A percentile compares a stretch with the other conserved stretches of the same genome.
phyloP scores from a whole-genome alignment of 208 protist species.

The Porcisia deanei region DNA sequence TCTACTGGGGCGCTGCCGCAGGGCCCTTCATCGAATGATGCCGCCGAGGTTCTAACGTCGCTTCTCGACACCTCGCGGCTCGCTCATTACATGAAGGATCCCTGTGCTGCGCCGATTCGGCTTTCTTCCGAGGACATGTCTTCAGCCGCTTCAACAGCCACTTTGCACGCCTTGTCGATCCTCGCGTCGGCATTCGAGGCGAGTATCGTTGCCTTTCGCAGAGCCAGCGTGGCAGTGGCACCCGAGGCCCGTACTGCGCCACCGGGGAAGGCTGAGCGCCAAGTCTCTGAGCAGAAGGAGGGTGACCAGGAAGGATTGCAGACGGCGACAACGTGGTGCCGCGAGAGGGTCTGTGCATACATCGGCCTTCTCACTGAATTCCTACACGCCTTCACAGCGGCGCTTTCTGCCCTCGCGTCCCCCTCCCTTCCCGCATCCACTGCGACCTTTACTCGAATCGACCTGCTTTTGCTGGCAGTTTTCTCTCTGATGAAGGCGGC shows the following conservation, averaged over 20 bases:
- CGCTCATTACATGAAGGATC: neutral
- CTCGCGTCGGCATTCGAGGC: slow-evolving; percentile 16
- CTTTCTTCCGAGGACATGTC: neutral
- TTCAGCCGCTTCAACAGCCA: neutral
- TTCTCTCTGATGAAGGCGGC: slow-evolving; percentile 12
- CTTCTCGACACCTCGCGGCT: neutral
- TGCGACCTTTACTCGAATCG: neutral
- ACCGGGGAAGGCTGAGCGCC: neutral
- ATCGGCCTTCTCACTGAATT: neutral
- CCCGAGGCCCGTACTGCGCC: neutral
- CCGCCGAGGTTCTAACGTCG: neutral
- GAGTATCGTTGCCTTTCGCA: neutral
- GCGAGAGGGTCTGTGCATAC: slow-evolving; percentile 2
- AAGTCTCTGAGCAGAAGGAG: neutral
- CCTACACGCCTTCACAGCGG: neutral
- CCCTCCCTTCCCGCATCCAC: neutral
- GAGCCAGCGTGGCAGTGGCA: neutral
- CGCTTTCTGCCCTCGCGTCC: neutral
- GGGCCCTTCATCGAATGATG: neutral
- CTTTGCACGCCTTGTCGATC: slow-evolving; percentile 5
- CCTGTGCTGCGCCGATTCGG: neutral
- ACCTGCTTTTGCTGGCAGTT: slow-evolving; percentile 12
- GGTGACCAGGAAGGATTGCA: neutral
- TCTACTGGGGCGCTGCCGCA: neutral
- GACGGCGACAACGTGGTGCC: neutral